Conservation (phyloP, 148 eudicot genomes). For the Suaeda aralocaspica region DNA sequence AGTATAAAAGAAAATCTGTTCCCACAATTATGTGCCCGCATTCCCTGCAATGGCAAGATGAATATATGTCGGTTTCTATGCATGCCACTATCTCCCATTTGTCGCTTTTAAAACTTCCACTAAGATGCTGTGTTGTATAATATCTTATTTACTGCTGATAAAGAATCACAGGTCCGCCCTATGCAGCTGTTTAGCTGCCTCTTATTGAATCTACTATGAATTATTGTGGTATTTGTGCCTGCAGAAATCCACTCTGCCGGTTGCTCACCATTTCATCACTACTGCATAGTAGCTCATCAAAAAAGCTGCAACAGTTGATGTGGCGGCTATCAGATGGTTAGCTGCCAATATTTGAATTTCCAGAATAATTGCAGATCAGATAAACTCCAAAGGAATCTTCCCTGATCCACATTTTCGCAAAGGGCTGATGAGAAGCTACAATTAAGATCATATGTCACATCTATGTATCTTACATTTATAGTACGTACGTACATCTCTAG, state of each 20-base stretch:
- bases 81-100: conserved; percentile 32
- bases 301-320: neutral
- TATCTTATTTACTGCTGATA: no score
- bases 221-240: neutral
- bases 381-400: neutral
- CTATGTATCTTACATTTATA: no score
- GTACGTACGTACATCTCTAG: no score
- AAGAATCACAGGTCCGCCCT: neutral
- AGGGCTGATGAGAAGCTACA: no score
- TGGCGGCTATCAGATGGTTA: conserved; percentile 5
- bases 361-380: neutral
- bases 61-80: conserved; percentile 35
- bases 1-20: conserved; percentile 24
- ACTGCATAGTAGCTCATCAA: neutral
- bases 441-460: no score
- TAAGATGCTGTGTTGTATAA: conserved; percentile 27
- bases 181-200: neutral
- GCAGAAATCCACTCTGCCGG: neutral
- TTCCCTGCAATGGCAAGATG: conserved; percentile 36
- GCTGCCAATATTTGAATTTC: neutral
- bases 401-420: no score
- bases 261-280: neutral
- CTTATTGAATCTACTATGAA: neutral
- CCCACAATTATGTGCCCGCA: conserved; percentile 33
- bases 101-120: conserved; percentile 29